Base-by-base conservation (phyloP, 306 rosid genomes). In the Glycine tomentella region DNA sequence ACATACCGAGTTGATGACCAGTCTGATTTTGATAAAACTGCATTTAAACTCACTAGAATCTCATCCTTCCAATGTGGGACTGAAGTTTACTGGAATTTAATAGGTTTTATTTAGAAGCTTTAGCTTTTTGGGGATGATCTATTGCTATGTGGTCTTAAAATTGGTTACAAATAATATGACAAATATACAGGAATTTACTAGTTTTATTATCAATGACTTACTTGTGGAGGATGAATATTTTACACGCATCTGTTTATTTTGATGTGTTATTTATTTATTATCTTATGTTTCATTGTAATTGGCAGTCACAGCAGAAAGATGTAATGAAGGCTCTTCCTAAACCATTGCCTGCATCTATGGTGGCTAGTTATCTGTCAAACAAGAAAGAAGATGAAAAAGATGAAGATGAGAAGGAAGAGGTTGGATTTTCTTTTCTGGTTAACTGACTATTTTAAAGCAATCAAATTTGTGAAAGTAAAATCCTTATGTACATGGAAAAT, bases 321-420 rank as follows among this genome's bases (percentile, higher is more conserved):
- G 77, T 73, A 79, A 84, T 79, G 34, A 90, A 84, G 77, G 70
- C 90, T 66, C 94, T 95, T 82, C 99, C 99, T 9, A 89, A 89
- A 79, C 96, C 99, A 62, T 87, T 69, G 73, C 94, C 97, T 69
- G 76, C 90, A 13, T 74, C 88, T 8, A 64, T 75, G 78, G 87
- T 83, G 76, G 83, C 81, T 72, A 81, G 64, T 74, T 48, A 40
- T 69, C 48, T 56, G 48, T 69, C 86, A 49, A 87, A 87, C 85
- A 80, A 81, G 80, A 81, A 93, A 78, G 97, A 89, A 76, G 86
- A 65, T 55, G 76, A 83, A 77, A 88, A 84, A 80, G 87, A 86
- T 8, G 81, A 77, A 68, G 90, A 82, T 33, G 85, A 87, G 57
- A 83, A 70, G 53, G 86, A 82, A 67, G 89, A 90, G 97, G 99